Evolutionary conservation across 352 stramenopile genomes (phyloP).

Genomic region (Globisporangium spinosum): DNA sequence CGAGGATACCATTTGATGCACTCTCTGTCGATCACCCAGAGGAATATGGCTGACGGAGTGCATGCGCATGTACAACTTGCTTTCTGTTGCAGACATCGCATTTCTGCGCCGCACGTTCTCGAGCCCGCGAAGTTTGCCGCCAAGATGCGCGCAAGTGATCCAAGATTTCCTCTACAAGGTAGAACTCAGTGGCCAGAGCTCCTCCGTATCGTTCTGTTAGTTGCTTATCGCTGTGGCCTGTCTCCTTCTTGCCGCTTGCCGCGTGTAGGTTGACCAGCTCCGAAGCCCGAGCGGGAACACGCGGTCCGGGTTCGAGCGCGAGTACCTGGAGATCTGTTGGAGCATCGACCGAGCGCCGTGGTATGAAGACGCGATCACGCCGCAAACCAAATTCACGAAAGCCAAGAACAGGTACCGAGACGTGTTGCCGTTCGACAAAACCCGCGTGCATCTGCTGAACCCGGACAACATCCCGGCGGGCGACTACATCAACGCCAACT

Average conservation of each 20-base stretch:
- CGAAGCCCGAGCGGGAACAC: conserved; percentile 25
- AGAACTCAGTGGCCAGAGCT: not conserved
- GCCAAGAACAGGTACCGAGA: conserved; percentile 77
- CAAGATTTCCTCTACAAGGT: conserved; percentile 22
- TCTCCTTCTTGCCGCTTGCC: not conserved
- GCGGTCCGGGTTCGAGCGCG: conserved; percentile 46
- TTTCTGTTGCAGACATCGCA: conserved; percentile 11
- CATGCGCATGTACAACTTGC: not conserved
- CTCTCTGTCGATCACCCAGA: not conserved
- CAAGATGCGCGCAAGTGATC: conserved; percentile 13
- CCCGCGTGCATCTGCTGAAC: conserved; percentile 48
- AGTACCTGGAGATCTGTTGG: conserved; percentile 63
- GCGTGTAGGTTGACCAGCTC: conserved; percentile 27
- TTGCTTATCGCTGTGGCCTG: not conserved
- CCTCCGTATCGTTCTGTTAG: not conserved
- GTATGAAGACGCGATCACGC: conserved; percentile 48
- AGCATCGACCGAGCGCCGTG: conserved; percentile 54
- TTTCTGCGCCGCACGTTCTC: conserved; percentile 24
- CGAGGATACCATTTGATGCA: not conserved
- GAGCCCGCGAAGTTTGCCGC: not conserved
- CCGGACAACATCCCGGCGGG: conserved; percentile 18
- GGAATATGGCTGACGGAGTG: not conserved
- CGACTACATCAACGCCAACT: conserved; percentile 79
- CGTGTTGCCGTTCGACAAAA: conserved; percentile 72
- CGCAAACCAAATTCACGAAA: conserved; percentile 64